Percentiles rank a stretch among this genome's conserved stretches.
phyloP scores from a whole-genome alignment of 306 rosid species.

The Corylus avellana region DNA sequence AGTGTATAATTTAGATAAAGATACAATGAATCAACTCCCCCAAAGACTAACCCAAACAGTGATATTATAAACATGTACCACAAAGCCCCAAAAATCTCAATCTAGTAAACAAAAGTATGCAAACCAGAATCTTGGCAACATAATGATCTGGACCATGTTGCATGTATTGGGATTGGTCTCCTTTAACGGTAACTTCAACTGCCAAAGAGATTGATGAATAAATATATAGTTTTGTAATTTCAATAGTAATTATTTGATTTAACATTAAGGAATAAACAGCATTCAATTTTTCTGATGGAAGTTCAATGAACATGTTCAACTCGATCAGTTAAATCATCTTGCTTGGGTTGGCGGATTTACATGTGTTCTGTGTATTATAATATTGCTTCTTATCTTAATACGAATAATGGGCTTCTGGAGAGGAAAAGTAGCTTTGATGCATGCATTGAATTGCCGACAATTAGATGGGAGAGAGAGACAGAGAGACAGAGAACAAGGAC shows the following conservation, averaged over 20 bases:
- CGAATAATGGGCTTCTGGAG: constrained; percentile 11
- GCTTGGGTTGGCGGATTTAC: constrained; percentile 25
- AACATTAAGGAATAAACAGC: background rate
- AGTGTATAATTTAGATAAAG: constrained; percentile 16
- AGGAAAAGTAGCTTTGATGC: constrained; percentile 34
- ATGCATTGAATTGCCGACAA: constrained; percentile 42
- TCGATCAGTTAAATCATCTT: background rate
- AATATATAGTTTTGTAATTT: background rate
- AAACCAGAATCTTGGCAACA: constrained; percentile 32
- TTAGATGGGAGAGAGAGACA: background rate
- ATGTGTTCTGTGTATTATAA: background rate
- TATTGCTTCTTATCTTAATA: background rate
- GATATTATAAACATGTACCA: constrained; percentile 1
- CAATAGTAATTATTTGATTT: background rate
- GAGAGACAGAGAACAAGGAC: background rate
- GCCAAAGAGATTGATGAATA: constrained; percentile 3
- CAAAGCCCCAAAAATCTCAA: constrained; percentile 35
- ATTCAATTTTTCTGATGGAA: background rate
- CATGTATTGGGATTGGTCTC: constrained; percentile 30
- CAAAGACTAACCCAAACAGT: background rate
- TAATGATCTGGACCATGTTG: constrained; percentile 22
- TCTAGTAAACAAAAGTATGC: constrained; percentile 24
- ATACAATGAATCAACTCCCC: constrained; percentile 39
- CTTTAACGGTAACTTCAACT: constrained; percentile 24
- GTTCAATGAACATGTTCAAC: constrained; percentile 46